Conservation (phyloP, 2,329 filamentous ascomycete genomes). For the Pseudogymnoascus sp. region DNA sequence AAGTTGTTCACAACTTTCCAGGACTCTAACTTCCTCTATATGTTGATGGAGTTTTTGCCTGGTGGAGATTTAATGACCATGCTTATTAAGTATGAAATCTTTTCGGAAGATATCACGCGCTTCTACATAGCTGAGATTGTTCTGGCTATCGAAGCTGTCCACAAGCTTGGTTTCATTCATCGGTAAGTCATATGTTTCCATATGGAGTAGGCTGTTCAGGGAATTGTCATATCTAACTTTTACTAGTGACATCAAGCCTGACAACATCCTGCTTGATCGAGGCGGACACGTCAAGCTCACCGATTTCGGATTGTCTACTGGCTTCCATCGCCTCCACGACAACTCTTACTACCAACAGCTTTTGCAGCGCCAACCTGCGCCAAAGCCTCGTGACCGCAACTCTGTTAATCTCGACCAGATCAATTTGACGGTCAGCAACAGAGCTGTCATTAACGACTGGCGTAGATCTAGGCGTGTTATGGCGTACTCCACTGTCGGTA, state of each 20-base stretch:
- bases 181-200: slow-evolving; percentile 50
- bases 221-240: neutral
- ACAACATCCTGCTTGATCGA: slow-evolving; percentile 93
- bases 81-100: slow-evolving; percentile 99
- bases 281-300: slow-evolving; percentile 97
- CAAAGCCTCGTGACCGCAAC: slow-evolving; percentile 70
- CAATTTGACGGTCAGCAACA: slow-evolving; percentile 94
- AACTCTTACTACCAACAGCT: slow-evolving; percentile 98
- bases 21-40: slow-evolving; percentile 91
- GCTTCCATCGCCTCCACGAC: slow-evolving; percentile 95
- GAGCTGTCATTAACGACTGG: slow-evolving; percentile 98
- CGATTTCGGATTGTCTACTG: slow-evolving; percentile 94
- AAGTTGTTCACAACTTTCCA: slow-evolving; percentile 98
- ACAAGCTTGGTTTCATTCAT: slow-evolving; percentile 96
- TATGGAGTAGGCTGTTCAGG: neutral
- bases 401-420: slow-evolving; percentile 97
- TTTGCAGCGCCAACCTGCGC: slow-evolving; percentile 73
- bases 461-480: slow-evolving; percentile 89
- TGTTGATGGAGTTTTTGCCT: slow-evolving; percentile 98
- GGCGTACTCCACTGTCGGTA: slow-evolving; percentile 97
- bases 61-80: slow-evolving; percentile 99
- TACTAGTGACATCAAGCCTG: slow-evolving; percentile 89
- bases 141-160: slow-evolving; percentile 95
- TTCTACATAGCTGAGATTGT: slow-evolving; percentile 99
- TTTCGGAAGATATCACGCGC: slow-evolving; percentile 94